Evolutionary conservation across 139 green algal genomes (phyloP), one percentile per base, ranked within the genome.

Genomic region (Chlamydomonas sphaeroides): DNA sequence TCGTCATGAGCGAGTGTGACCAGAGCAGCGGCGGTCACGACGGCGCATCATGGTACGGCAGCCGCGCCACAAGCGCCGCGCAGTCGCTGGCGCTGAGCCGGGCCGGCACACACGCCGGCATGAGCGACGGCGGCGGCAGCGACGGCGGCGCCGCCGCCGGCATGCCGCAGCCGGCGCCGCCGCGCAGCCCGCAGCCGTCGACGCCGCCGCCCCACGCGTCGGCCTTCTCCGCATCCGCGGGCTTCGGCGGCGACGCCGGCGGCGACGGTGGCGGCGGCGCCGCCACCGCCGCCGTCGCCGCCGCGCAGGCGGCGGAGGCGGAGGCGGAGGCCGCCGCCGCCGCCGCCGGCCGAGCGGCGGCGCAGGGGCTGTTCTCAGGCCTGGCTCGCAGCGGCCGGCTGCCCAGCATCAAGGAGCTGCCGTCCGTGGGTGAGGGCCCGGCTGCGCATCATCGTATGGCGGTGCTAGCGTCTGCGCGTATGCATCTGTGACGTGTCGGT

Each of bases 1-100:
- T 80, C 4, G 23, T 80, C 15, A 30, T 80, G 30, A 71, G 59
- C 74, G 74, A 80, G 74, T 80, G 71, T 21, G 59, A 48, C 1
- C 30, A 20, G 0, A 71, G 59, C 59, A 80, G 74, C 74, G 59
- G 59, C 23, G 39, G 26, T 3, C 74, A 80, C 74, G 74, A 80
- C 32, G 74, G 74, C 0, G 2, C 48, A 41, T 80, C 74, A 0
- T 48, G 35, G 39, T 45, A 70, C 59, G 74, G 74, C 41, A 80
- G 74, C 63, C 74, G 74, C 42, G 71, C 74, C 1, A 59, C 36
- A 17, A 80, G 74, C 74, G 59, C 35, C 35, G 39, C 59, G 17
- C 59, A 25, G 0, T 68, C 32, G n/a, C 21, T 30, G 25, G 74
- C 51, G 0, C 15, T 70, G 0, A 70, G 59, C 59, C 59, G 74